These are phyloP conservation scores for Marasmius fiardii DNA, from an alignment of 1,284 basidiomycete genomes.

Conservation along the genomic window DNA sequence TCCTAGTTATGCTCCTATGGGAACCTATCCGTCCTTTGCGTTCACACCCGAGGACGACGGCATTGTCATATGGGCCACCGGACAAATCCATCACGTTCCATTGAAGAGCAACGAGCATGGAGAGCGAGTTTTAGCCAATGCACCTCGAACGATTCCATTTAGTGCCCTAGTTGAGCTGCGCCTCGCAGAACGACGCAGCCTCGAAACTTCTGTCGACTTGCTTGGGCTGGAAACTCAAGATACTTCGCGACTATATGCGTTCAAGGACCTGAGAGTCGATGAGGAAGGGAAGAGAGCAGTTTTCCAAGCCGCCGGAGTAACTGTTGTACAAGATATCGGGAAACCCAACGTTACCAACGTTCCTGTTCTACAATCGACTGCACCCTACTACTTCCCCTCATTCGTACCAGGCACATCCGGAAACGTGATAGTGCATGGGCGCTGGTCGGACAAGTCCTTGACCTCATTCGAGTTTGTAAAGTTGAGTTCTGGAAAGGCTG, in stretches of 20 bases:
- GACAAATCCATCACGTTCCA: slow-evolving; percentile 65
- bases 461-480: slow-evolving; percentile 65
- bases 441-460: slow-evolving; percentile 65
- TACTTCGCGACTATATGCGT: slow-evolving; percentile 53
- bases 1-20: slow-evolving; percentile 69
- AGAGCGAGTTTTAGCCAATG: slow-evolving; percentile 35
- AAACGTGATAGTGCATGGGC: slow-evolving; percentile 57
- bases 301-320: slow-evolving; percentile 53
- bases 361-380: slow-evolving; percentile 43
- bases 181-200: slow-evolving; percentile 52
- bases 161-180: slow-evolving; percentile 58
- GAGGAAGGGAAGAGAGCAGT: slow-evolving; percentile 46
- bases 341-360: slow-evolving; percentile 32
- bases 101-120: slow-evolving; percentile 45
- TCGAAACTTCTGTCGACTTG: slow-evolving; percentile 41
- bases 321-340: slow-evolving; percentile 46
- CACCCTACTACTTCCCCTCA: slow-evolving; percentile 66
- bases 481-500: slow-evolving; percentile 37
- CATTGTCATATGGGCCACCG: slow-evolving; percentile 70
- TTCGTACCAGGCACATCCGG: slow-evolving; percentile 49
- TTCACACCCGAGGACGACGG: slow-evolving; percentile 62
- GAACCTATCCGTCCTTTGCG: slow-evolving; percentile 71
- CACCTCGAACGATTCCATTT: slow-evolving; percentile 53
- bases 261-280: slow-evolving; percentile 57
- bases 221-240: slow-evolving; percentile 49